Evolutionary conservation across 2,329 filamentous ascomycete species (phyloP).

Genomic region (Purpureocillium lavendulum): DNA sequence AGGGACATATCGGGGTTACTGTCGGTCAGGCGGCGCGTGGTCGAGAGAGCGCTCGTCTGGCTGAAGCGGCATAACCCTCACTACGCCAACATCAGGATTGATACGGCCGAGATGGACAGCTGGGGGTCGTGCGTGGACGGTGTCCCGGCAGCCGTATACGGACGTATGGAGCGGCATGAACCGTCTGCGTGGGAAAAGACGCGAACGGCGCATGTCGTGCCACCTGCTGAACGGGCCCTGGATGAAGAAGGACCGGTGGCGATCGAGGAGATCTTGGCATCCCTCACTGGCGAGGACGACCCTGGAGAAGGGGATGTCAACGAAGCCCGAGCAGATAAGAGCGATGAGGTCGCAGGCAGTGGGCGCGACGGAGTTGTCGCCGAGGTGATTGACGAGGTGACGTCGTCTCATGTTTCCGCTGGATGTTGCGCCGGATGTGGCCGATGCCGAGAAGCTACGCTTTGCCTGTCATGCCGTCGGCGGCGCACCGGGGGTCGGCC

Average conservation of each 20-base stretch:
- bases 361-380: neutral
- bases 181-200: conserved; percentile 6
- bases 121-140: conserved; percentile 5
- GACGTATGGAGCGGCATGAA: conserved; percentile 7
- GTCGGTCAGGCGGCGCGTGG: conserved; percentile 5
- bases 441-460: conserved; percentile 3
- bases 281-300: neutral
- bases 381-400: conserved; percentile 4
- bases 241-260: conserved; percentile 2
- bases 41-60: conserved; percentile 7
- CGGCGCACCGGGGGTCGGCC: neutral
- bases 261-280: conserved; percentile 6
- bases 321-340: neutral
- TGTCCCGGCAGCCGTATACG: conserved; percentile 5
- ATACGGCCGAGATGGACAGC: conserved; percentile 7
- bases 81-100: conserved; percentile 7
- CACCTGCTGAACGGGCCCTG: conserved; percentile 5
- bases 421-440: conserved; percentile 1
- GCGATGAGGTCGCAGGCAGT: neutral
- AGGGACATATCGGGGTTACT: conserved; percentile 4
- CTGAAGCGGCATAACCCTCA: conserved; percentile 6
- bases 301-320: neutral
- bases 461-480: conserved; percentile 1
- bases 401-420: conserved; percentile 5
- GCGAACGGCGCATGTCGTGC: conserved; percentile 4